Percentiles rank a stretch among this genome's conserved stretches.
Conservation (phyloP, 1,284 basidiomycete genomes). For the Golubevia sp. region DNA sequence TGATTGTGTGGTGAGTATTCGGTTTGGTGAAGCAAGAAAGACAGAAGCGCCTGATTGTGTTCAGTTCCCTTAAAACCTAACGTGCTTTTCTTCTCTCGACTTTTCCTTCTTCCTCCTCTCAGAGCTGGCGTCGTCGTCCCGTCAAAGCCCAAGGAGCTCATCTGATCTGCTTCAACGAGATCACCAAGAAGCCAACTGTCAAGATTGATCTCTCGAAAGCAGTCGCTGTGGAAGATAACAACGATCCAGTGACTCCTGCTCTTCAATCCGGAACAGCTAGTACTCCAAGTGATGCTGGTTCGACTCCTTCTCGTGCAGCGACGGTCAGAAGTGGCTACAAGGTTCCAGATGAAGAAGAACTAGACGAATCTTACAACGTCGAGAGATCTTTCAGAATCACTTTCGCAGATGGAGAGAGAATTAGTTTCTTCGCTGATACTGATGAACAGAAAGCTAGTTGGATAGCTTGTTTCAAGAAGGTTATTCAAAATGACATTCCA, state of each 20-base stretch:
- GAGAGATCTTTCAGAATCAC: constrained; percentile 84
- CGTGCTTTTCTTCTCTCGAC: background rate
- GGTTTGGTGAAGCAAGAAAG: too few relatives aligned
- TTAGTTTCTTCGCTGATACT: constrained; percentile 87
- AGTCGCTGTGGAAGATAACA: constrained; percentile 75
- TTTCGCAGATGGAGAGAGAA: constrained; percentile 79
- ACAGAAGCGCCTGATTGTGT: too few relatives aligned
- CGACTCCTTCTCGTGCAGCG: background rate
- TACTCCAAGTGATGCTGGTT: constrained; percentile 63
- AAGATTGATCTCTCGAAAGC: constrained; percentile 90
- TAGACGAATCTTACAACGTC: constrained; percentile 72
- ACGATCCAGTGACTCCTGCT: constrained; percentile 63
- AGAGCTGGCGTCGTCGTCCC: constrained; percentile 86
- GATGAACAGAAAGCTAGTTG: constrained; percentile 85
- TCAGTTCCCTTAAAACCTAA: background rate
- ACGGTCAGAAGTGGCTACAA: background rate
- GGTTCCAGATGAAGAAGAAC: constrained; percentile 63
- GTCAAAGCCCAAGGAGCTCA: constrained; percentile 84
- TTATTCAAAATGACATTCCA: constrained; percentile 31
- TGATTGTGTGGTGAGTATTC: constrained; percentile 76
- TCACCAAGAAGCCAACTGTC: constrained; percentile 86
- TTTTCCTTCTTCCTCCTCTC: constrained; percentile 5
- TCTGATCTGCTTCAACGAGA: constrained; percentile 88
- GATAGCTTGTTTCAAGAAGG: constrained; percentile 66
- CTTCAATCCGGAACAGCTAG: too few relatives aligned